phyloP scores from a whole-genome alignment of 495 filamentous ascomycete genomes.

The Letharia columbiana region DNA sequence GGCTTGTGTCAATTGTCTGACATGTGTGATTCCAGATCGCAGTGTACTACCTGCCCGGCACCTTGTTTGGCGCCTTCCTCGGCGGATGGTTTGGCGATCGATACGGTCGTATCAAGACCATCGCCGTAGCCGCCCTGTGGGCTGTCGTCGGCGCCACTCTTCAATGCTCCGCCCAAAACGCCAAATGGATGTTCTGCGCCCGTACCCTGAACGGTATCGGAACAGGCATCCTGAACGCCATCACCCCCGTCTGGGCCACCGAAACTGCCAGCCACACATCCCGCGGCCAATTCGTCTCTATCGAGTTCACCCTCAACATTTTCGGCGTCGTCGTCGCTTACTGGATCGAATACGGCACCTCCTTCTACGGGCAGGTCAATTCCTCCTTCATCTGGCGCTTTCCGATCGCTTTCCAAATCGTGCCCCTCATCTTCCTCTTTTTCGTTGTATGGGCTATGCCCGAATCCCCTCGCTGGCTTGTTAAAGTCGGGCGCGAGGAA shows the following conservation, averaged over 20 bases:
- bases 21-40: slow-evolving; percentile 24
- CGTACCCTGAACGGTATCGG: slow-evolving; percentile 50
- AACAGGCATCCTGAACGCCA: slow-evolving; percentile 49
- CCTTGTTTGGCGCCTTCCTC: slow-evolving; percentile 39
- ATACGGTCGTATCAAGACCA: slow-evolving; percentile 46
- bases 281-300: slow-evolving; percentile 58
- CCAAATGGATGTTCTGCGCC: slow-evolving; percentile 46
- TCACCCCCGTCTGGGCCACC: slow-evolving; percentile 50
- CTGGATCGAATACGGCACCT: slow-evolving; percentile 53
- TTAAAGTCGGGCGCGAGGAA: slow-evolving; percentile 30
- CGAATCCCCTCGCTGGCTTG: slow-evolving; percentile 42
- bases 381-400: slow-evolving; percentile 41
- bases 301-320: slow-evolving; percentile 62
- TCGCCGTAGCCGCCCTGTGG: slow-evolving; percentile 42
- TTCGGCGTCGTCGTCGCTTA: slow-evolving; percentile 54
- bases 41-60: slow-evolving; percentile 45
- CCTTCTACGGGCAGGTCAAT: slow-evolving; percentile 33
- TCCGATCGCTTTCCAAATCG: slow-evolving; percentile 46
- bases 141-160: slow-evolving; percentile 43
- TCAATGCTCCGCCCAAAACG: slow-evolving; percentile 41
- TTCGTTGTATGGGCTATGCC: slow-evolving; percentile 46
- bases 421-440: slow-evolving; percentile 44
- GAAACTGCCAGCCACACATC: slow-evolving; percentile 56
- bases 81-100: slow-evolving; percentile 45
- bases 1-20: background rate